Percentiles rank a stretch among this genome's conserved stretches.
Conservation (phyloP, 306 rosid species). For the Hylodesmum podocarpum region DNA sequence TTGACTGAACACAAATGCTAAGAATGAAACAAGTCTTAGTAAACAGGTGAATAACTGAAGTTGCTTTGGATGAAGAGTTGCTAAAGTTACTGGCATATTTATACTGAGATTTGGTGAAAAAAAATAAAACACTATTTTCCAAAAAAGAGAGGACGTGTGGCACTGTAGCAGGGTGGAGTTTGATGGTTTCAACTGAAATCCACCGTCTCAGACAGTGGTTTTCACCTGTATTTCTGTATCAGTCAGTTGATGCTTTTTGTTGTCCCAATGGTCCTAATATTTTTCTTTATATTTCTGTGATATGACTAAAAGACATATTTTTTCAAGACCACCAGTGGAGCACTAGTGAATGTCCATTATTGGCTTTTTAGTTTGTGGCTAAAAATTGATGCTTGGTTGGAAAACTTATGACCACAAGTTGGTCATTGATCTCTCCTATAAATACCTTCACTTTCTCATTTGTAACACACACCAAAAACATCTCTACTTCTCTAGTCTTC, state of each 20-base stretch:
- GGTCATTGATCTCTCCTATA: no score
- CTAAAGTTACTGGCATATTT: constrained; percentile 39
- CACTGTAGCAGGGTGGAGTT: constrained; percentile 6
- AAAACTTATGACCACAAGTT: no score
- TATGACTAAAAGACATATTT: no score
- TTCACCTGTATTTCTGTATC: constrained; percentile 28
- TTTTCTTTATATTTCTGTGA: constrained; percentile 21
- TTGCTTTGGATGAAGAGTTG: constrained; percentile 37
- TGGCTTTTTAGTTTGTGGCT: no score
- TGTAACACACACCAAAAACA: no score
- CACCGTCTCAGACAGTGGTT: constrained; percentile 47
- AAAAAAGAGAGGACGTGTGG: constrained; percentile 12
- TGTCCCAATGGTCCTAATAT: constrained; percentile 29
- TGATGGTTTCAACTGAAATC: constrained; percentile 63
- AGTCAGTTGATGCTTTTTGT: constrained; percentile 21
- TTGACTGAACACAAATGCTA: neutral
- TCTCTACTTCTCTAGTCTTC: no score
- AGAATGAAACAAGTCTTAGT: neutral
- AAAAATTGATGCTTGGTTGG: no score
- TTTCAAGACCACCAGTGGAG: no score
- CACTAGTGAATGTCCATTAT: no score
- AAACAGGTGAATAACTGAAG: neutral
- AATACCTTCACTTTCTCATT: no score
- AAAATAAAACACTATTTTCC: neutral
- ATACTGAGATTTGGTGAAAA: constrained; percentile 30